A percentile compares a stretch with the other conserved stretches of the same genome.
Conservation (phyloP, 208 protist genomes). For the Crithidia expoeki region DNA sequence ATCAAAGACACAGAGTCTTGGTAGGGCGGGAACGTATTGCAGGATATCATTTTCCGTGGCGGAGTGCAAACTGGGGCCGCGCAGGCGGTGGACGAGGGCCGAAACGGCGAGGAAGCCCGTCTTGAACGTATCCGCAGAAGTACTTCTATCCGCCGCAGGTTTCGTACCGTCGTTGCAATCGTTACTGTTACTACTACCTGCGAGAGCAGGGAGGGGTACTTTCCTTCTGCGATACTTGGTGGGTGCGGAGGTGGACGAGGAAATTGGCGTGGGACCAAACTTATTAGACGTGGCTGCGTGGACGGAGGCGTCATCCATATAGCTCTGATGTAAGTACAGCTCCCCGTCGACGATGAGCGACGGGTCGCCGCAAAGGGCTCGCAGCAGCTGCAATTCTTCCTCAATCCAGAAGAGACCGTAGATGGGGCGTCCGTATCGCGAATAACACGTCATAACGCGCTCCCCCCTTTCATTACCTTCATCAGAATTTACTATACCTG, state of each 20-base stretch:
- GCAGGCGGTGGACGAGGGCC: slow-evolving; percentile 74
- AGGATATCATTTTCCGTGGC: slow-evolving; percentile 58
- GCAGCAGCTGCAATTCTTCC: slow-evolving; percentile 75
- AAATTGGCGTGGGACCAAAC: too few relatives aligned
- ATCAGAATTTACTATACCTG: background rate
- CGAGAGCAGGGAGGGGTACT: background rate
- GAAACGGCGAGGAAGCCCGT: slow-evolving; percentile 82
- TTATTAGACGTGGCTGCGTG: too few relatives aligned
- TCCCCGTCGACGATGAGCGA: slow-evolving; percentile 79
- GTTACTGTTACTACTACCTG: background rate
- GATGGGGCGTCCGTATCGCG: slow-evolving; percentile 77
- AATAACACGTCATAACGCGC: slow-evolving; percentile 67
- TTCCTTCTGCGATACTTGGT: background rate
- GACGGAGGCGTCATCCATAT: slow-evolving; percentile 8
- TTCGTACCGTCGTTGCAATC: background rate
- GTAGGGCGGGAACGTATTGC: slow-evolving; percentile 66
- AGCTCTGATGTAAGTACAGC: slow-evolving; percentile 76
- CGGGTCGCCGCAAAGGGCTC: slow-evolving; percentile 68
- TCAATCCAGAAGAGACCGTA: slow-evolving; percentile 87
- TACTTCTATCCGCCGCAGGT: background rate
- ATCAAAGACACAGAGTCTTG: slow-evolving; percentile 83
- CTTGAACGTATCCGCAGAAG: slow-evolving; percentile 30
- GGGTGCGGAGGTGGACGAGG: too few relatives aligned
- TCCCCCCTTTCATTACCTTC: background rate
- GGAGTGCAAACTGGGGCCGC: slow-evolving; percentile 33